Base-by-base conservation (phyloP, 2,329 filamentous ascomycete species). In the Colletotrichum tabaci region DNA sequence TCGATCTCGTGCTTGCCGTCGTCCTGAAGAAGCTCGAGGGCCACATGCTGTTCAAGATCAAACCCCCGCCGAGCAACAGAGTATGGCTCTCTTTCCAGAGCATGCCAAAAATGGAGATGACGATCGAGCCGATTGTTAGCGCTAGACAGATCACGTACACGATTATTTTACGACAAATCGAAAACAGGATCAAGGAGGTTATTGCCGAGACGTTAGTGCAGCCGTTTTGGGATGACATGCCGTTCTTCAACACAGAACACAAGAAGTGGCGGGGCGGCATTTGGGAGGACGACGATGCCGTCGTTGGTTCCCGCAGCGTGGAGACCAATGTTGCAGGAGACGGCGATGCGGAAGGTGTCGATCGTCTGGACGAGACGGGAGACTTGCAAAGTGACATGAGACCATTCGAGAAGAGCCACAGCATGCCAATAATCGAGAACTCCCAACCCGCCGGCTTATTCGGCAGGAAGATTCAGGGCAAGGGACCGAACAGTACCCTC, bases 181-280 rank as follows among this genome's bases (percentile, higher is more conserved):
- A 99, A 82, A 97, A 93, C 78, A 89, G 95, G 61, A 98, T 99
- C 79, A 93, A 97, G 77, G 95, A 98, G 81, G 95, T 98, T 10
- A 88, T 99, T 72, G 94, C 93, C 12, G 96, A 99, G 82, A 98
- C 95, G 1, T 81, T 98, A 23, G 96, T 99, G 2, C 86, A 92
- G 67, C 96, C 96, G 0, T 97, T 97, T 79, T 99, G 96, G 96
- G 96, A 99, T 75, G 96, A 99, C 79, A 88, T 94, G 30, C 95
- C 96, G 0, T 98, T 99, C 81, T 92, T 94, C 79, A 90, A 93
- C 76, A 98, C 95, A 0, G 87, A 91, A 67, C 86, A 89, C 67
- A 94, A 98, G 79, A 83, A 85, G 23, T 95, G 94, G 87, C 89
- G 96, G 75, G 96, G 96, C 13, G 96, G 96, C 0, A 93, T 98